Percentiles rank a stretch among this genome's conserved stretches.
These are phyloP conservation scores for Boletus subparvulus DNA, from an alignment of 768 basidiomycete genomes.

Conservation along the genomic window DNA sequence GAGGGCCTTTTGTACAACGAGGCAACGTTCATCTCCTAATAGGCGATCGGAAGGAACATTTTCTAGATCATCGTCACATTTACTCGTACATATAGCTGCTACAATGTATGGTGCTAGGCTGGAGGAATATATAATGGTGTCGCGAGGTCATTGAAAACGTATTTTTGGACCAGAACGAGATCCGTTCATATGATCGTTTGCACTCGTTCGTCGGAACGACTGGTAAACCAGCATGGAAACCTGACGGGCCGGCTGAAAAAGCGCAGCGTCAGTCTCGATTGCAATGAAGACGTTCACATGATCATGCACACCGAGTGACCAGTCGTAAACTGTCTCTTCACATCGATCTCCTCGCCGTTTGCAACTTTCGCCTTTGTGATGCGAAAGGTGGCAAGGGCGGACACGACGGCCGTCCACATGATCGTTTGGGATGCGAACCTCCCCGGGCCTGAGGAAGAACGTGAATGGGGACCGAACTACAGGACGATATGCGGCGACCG, in stretches of 20 bases:
- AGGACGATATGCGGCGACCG: conserved; percentile 16
- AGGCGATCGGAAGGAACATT: not conserved
- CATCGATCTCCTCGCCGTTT: conserved; percentile 20
- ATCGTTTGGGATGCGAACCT: conserved; percentile 23
- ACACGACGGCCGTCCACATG: conserved; percentile 23
- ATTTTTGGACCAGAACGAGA: no score
- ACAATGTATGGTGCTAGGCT: not conserved
- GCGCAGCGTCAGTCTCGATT: not conserved
- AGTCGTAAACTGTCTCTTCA: conserved; percentile 23
- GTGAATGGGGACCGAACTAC: not conserved
- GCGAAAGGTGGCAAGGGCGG: conserved; percentile 22
- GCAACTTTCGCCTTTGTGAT: conserved; percentile 25
- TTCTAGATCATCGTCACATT: not conserved
- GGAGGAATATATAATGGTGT: conserved; percentile 1
- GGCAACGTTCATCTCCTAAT: conserved; percentile 81
- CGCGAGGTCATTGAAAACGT: not conserved
- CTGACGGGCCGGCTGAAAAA: conserved; percentile 17
- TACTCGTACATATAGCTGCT: conserved; percentile 12
- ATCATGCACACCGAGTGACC: conserved; percentile 21
- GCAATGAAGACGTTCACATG: not conserved
- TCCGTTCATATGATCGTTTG: not conserved
- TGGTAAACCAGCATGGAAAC: conserved; percentile 25
- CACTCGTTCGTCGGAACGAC: conserved; percentile 14
- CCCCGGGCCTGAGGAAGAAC: conserved; percentile 13
- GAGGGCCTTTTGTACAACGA: conserved; percentile 82